Base-by-base conservation (phyloP, 192 early-diverging fungal genomes). In the Coemansia sp. region DNA sequence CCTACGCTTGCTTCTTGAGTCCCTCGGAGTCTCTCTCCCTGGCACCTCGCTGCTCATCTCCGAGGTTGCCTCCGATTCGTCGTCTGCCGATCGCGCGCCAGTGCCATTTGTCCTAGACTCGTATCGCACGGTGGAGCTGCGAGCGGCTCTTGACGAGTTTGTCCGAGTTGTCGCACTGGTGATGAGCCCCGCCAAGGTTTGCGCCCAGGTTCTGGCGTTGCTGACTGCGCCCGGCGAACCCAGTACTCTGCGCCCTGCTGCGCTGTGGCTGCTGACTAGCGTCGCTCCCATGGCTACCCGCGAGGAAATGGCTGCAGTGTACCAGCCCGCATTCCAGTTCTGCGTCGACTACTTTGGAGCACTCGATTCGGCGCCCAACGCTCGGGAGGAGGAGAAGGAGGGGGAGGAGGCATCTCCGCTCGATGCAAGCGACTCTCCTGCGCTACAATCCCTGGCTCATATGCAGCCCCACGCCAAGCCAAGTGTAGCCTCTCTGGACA, bases 41-140 rank as follows among this genome's bases (percentile, higher is more conserved):
- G 78, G 78, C 0, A 81, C 78, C 3, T 64, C 78, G 6, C 45
- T 81, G 47, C 66, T 81, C 20, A 62, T 69, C 2, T 20, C 60
- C 11, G 77, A 74, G 3, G 54, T 67, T 3, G 7, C 62, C 2
- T n/a, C 60, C 1, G 59, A 62, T 3, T 15, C 22, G 1, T 39
- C 51, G 8, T 35, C 40, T 27, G 47, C 10, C 11, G 8, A n/a
- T 9, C 22, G 47, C 9, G 47, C 25, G n/a, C 47, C 47, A 4
- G 73, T 61, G 6, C 31, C 40, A 15, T 74, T 65, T 27, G 66
- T 81, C 8, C 63, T 75, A 22, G 73, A 68, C 4, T 32, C 43
- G 20, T 81, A 72, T 14, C 49, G 78, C 14, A 58, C 35, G 2
- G 12, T 38, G 1, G 62, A 58, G 25, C 70, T 69, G 27, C 24